Percentiles rank a stretch among this genome's conserved stretches.
phyloP scores from a whole-genome alignment of 805 yeast species.

The Lachancea mirantina region DNA sequence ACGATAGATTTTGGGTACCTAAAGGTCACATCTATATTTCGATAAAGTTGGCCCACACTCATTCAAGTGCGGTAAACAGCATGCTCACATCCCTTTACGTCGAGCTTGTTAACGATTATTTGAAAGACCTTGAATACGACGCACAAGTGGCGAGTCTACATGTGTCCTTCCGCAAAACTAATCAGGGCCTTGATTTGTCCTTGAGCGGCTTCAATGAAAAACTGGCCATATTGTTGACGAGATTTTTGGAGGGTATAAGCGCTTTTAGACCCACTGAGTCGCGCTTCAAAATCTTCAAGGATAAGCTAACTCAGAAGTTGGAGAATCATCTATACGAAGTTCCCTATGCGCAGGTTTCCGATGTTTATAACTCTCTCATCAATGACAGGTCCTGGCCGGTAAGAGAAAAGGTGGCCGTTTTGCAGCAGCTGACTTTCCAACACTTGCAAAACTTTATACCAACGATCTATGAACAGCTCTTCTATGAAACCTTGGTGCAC shows the following conservation, averaged over 20 bases:
- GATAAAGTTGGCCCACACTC: constrained; percentile 58
- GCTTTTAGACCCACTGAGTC: constrained; percentile 44
- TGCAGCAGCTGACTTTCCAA: constrained; percentile 40
- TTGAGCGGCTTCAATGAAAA: constrained; percentile 83
- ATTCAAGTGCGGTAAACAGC: constrained; percentile 49
- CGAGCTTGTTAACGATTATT: constrained; percentile 66
- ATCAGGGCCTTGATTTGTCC: constrained; percentile 64
- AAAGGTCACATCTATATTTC: constrained; percentile 64
- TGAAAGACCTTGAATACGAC: constrained; percentile 67
- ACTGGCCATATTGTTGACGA: constrained; percentile 51
- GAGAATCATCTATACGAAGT: constrained; percentile 63
- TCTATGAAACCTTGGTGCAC: constrained; percentile 62
- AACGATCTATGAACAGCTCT: constrained; percentile 50
- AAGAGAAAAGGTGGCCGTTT: constrained; percentile 50
- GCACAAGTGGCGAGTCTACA: constrained; percentile 77
- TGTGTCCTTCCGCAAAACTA: constrained; percentile 48
- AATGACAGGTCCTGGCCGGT: constrained; percentile 65
- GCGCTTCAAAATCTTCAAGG: constrained; percentile 62
- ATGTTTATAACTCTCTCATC: constrained; percentile 53
- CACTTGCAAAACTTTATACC: constrained; percentile 47
- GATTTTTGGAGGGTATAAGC: constrained; percentile 49
- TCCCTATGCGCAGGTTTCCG: constrained; percentile 74
- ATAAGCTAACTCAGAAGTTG: constrained; percentile 52
- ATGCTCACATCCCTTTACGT: constrained; percentile 55
- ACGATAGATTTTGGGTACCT: constrained; percentile 84